Evolutionary conservation across 805 yeast genomes (phyloP).

Genomic region (Lipomyces yamanashiensis): DNA sequence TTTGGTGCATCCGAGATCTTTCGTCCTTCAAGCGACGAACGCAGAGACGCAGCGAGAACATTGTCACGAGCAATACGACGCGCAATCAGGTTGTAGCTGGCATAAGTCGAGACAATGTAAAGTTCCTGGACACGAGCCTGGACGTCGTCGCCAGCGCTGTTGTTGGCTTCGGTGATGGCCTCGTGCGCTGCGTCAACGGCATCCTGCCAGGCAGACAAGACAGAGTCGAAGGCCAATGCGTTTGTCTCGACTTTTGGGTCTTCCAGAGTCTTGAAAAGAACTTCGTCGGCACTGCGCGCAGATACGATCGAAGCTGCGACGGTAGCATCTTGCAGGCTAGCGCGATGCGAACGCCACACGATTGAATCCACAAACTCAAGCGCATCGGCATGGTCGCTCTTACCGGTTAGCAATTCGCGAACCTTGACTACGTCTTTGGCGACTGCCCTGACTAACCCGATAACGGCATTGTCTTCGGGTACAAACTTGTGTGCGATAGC

Average conservation of each 20-base stretch:
- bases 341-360: constrained; percentile 64
- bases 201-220: constrained; percentile 70
- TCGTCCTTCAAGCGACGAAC: constrained; percentile 14
- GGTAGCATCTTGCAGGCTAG: constrained; percentile 70
- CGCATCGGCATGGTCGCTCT: constrained; percentile 32
- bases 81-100: constrained; percentile 68
- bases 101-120: constrained; percentile 75
- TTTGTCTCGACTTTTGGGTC: constrained; percentile 31
- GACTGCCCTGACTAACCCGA: constrained; percentile 48
- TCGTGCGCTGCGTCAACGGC: constrained; percentile 63
- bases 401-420: constrained; percentile 21
- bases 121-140: constrained; percentile 63
- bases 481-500: constrained; percentile 54
- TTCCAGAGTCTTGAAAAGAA: constrained; percentile 34
- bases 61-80: constrained; percentile 74
- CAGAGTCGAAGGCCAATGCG: constrained; percentile 54
- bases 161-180: constrained; percentile 47
- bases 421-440: constrained; percentile 40
- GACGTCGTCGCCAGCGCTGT: constrained; percentile 43
- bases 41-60: constrained; percentile 28
- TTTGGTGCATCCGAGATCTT: constrained; percentile 5
- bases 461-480: constrained; percentile 48
- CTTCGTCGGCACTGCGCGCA: constrained; percentile 41
- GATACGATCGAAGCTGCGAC: constrained; percentile 54
- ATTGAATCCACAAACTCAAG: constrained; percentile 52